phyloP scores from a whole-genome alignment of 805 yeast species.

The Ogataea parapolymorpha region DNA sequence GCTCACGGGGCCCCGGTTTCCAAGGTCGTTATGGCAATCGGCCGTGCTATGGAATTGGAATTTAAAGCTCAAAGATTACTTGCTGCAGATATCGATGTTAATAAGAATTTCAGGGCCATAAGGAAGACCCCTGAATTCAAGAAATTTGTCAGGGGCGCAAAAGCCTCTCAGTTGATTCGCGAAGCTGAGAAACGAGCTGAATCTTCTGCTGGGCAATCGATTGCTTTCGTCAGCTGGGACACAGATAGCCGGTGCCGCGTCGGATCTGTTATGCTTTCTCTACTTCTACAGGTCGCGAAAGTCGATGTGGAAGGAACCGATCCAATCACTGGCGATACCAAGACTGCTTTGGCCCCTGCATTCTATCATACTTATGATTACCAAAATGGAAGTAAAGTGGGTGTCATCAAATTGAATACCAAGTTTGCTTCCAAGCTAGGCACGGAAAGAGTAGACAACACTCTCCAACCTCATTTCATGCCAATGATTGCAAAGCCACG shows the following conservation, averaged over 20 bases:
- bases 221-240: slow-evolving; percentile 26
- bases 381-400: slow-evolving; percentile 72
- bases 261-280: slow-evolving; percentile 75
- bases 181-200: slow-evolving; percentile 25
- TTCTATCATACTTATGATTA: slow-evolving; percentile 86
- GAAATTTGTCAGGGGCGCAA: slow-evolving; percentile 35
- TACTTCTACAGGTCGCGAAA: slow-evolving; percentile 77
- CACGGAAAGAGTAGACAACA: slow-evolving; percentile 58
- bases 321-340: slow-evolving; percentile 66
- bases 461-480: slow-evolving; percentile 73
- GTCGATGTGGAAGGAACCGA: slow-evolving; percentile 77
- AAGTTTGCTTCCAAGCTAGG: slow-evolving; percentile 63
- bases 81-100: slow-evolving; percentile 51
- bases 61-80: slow-evolving; percentile 67
- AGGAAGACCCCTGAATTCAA: slow-evolving; percentile 43
- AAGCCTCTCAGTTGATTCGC: slow-evolving; percentile 27
- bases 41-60: slow-evolving; percentile 81
- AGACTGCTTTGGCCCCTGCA: slow-evolving; percentile 82
- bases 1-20: slow-evolving; percentile 83
- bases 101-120: slow-evolving; percentile 49
- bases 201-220: slow-evolving; percentile 16
- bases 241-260: slow-evolving; percentile 52
- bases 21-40: slow-evolving; percentile 74
- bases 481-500: slow-evolving; percentile 94
- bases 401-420: slow-evolving; percentile 75